phyloP scores from a whole-genome alignment of 441 rosid genomes.

The Francoa sonchifolia region DNA sequence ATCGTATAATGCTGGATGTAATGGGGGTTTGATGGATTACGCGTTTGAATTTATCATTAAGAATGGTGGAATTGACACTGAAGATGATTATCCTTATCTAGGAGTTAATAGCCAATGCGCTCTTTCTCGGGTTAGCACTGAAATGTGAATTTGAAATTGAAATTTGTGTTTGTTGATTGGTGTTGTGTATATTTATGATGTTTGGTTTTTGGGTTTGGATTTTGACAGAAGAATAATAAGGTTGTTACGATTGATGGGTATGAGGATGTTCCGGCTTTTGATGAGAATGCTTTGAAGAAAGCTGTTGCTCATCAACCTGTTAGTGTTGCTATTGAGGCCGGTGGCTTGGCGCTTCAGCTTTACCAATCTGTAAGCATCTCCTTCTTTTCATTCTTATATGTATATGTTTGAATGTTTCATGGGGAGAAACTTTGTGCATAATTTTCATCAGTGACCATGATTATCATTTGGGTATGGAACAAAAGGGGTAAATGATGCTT shows the following conservation, averaged over 20 bases:
- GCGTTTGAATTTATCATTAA: slow-evolving; percentile 55
- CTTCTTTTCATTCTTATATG: neutral
- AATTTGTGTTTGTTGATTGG: neutral
- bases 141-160: neutral
- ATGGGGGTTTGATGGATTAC: slow-evolving; percentile 64
- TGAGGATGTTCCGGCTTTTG: slow-evolving; percentile 39
- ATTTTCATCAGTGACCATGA: neutral
- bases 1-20: slow-evolving; percentile 47
- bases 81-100: slow-evolving; percentile 43
- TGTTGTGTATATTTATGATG: neutral
- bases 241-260: slow-evolving; percentile 59
- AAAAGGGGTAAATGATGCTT: too few species aligned
- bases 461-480: too few species aligned
- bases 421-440: neutral
- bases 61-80: slow-evolving; percentile 52
- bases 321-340: slow-evolving; percentile 65
- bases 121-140: slow-evolving; percentile 20
- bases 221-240: slow-evolving; percentile 32
- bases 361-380: slow-evolving; percentile 36
- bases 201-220: neutral
- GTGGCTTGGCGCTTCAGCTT: slow-evolving; percentile 45
- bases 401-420: neutral
- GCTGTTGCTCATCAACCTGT: slow-evolving; percentile 61
- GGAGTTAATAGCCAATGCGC: slow-evolving; percentile 30
- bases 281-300: slow-evolving; percentile 40